Evolutionary conservation across 2,329 filamentous ascomycete species (phyloP), one percentile per base, ranked within the genome.

Genomic region (Peltaster fructicola): DNA sequence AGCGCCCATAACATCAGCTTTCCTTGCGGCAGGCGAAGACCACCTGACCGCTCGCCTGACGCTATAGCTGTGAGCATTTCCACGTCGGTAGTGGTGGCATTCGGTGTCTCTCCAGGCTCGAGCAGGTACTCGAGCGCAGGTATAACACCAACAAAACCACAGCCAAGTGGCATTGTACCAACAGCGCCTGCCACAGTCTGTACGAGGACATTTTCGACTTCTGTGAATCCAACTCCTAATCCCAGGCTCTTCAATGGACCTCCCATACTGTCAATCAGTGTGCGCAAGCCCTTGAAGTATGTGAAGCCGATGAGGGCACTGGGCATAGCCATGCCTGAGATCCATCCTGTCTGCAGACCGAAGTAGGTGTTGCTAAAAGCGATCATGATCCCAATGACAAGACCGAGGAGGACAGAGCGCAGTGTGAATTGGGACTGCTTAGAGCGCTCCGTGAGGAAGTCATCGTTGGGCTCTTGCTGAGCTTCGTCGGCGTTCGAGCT

Each of bases 311-410:
- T 80, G 31, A 98, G 59, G 12, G 82, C 88, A 1, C 82, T 79
- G 0, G 88, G 88, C 82, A 98, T 93, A 9, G 81, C 79, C 88
- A 98, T 95, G 38, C 80, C 79, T 42, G 73, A 69, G 17, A 79
- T 67, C 73, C 73, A 78, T 36, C 73, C 73, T 14, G 80, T 90
- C 54, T 95, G 88, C 15, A 98, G 61, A n/a, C 88, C 88, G 48
- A 98, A 98, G 52, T 95, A 98, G 61, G 90, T 93, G 48, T 98
- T 98, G 25, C 80, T 90, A 49, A 92, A 92, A 46, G 79, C 88
- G 43, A 95, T 92, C 27, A 95, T 61, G 4, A 88, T 68, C 19
- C 88, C 88, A 34, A 98, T 88, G 3, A 68, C 57, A 5, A 91
- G 60, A 9, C 88, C 88, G 14, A 79, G 80, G 4, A 70, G 46